These are phyloP conservation scores for Sungouiozyma ichnusensis DNA, from an alignment of 805 yeast species.

Conservation along the genomic window DNA sequence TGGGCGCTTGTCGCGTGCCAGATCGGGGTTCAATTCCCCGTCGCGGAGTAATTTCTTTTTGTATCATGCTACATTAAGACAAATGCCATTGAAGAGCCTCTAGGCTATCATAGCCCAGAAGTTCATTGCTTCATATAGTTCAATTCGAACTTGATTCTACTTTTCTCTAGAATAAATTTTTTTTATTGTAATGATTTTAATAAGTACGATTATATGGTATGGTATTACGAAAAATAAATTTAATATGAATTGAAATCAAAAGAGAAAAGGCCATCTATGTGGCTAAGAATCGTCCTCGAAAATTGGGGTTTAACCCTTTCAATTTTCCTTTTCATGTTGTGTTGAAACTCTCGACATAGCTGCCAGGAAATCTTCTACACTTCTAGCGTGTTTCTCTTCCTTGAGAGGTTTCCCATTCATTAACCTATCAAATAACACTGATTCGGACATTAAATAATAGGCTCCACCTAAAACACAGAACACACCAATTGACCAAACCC, in stretches of 20 bases:
- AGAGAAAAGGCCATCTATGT: too few species aligned
- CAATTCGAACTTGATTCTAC: too few species aligned
- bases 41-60: background rate
- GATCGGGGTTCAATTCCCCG: background rate
- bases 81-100: too few species aligned
- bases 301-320: too few species aligned
- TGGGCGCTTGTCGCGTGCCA: background rate
- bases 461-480: slow-evolving; percentile 96
- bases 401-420: slow-evolving; percentile 71
- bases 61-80: background rate
- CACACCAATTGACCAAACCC: slow-evolving; percentile 94
- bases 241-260: too few species aligned
- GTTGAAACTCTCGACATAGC: slow-evolving; percentile 86
- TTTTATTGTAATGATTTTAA: too few species aligned
- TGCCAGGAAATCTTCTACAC: slow-evolving; percentile 72
- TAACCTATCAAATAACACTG: slow-evolving; percentile 68
- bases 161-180: too few species aligned
- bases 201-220: too few species aligned
- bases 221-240: too few species aligned
- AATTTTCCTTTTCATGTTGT: slow-evolving; percentile 69
- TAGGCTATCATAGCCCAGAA: too few species aligned
- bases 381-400: slow-evolving; percentile 48
- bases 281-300: too few species aligned
- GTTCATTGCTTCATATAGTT: too few species aligned
- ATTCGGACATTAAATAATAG: slow-evolving; percentile 82